A percentile compares a stretch with the other conserved stretches of the same genome.
Conservation (phyloP, 1,284 basidiomycete species). For the Trametes hirsuta region DNA sequence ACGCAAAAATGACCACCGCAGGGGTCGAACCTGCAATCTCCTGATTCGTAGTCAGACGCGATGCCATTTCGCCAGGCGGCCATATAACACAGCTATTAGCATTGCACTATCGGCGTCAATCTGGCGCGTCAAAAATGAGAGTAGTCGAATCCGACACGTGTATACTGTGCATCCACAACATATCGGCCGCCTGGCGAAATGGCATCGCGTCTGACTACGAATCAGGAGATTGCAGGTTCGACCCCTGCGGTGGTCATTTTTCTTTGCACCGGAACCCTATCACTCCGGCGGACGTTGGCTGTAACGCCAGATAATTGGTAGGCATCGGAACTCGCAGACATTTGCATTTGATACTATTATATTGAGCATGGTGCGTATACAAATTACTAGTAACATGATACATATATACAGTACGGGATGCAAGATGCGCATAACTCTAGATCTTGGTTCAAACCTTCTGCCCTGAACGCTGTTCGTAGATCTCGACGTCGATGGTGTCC, state of each 20-base stretch:
- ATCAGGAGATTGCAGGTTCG: conserved; percentile 56
- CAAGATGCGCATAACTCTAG: not conserved
- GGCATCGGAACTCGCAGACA: too few relatives aligned
- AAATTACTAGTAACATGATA: not conserved
- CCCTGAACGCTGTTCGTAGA: conserved; percentile 57
- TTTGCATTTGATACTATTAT: too few relatives aligned
- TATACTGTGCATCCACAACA: too few relatives aligned
- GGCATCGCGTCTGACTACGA: conserved; percentile 81
- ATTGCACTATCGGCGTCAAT: too few relatives aligned
- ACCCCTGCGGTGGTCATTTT: conserved; percentile 48
- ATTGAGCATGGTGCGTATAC: too few relatives aligned
- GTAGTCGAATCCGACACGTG: too few relatives aligned
- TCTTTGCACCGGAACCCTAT: not conserved
- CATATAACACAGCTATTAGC: conserved; percentile 22
- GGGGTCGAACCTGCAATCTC: conserved; percentile 56
- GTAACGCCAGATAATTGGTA: too few relatives aligned
- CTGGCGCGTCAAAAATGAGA: too few relatives aligned
- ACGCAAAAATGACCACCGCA: conserved; percentile 42
- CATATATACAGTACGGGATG: not conserved
- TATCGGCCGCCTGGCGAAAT: conserved; percentile 73
- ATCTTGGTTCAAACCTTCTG: conserved; percentile 26
- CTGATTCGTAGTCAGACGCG: conserved; percentile 78
- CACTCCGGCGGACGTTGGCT: too few relatives aligned
- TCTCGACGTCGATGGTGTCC: conserved; percentile 87
- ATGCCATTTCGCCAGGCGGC: conserved; percentile 82